Percentiles rank a stretch among this genome's conserved stretches.
These are phyloP conservation scores for Hanseniaspora meyeri DNA, from an alignment of 805 yeast genomes.

Conservation along the genomic window DNA sequence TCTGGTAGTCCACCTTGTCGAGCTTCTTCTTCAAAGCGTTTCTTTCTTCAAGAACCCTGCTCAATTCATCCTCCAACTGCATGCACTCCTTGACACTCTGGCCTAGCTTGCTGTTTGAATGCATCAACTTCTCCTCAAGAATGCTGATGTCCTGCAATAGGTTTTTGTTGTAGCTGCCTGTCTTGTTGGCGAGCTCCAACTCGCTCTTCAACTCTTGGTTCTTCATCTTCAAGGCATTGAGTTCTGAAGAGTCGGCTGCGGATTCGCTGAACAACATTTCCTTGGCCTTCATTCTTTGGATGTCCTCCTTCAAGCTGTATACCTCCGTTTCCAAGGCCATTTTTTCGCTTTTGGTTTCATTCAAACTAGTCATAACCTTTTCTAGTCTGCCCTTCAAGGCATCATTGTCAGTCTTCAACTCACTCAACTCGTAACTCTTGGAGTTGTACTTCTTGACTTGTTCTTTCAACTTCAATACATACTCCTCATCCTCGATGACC, in stretches of 20 bases:
- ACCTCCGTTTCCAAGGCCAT: not conserved
- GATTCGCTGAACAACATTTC: not conserved
- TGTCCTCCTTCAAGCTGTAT: not conserved
- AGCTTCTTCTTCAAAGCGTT: conserved; percentile 13
- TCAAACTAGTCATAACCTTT: not conserved
- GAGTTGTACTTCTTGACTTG: conserved; percentile 12
- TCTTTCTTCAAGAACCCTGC: conserved; percentile 14
- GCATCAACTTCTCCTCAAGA: not conserved
- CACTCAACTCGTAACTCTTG: conserved; percentile 14
- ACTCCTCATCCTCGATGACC: conserved; percentile 14
- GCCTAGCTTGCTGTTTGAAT: not conserved
- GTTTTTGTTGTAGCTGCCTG: not conserved
- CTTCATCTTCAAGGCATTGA: not conserved
- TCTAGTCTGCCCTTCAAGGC: not conserved
- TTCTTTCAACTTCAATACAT: conserved; percentile 11
- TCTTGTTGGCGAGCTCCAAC: not conserved
- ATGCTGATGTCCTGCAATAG: not conserved
- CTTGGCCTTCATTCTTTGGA: not conserved
- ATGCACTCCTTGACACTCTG: not conserved
- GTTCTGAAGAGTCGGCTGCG: not conserved
- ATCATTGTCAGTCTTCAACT: not conserved
- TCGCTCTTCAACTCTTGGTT: not conserved
- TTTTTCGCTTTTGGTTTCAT: not conserved
- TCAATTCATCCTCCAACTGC: conserved; percentile 14
- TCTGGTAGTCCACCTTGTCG: conserved; percentile 15